phyloP scores from a whole-genome alignment of 2,329 filamentous ascomycete genomes.

The Cladophialophora bantiana region DNA sequence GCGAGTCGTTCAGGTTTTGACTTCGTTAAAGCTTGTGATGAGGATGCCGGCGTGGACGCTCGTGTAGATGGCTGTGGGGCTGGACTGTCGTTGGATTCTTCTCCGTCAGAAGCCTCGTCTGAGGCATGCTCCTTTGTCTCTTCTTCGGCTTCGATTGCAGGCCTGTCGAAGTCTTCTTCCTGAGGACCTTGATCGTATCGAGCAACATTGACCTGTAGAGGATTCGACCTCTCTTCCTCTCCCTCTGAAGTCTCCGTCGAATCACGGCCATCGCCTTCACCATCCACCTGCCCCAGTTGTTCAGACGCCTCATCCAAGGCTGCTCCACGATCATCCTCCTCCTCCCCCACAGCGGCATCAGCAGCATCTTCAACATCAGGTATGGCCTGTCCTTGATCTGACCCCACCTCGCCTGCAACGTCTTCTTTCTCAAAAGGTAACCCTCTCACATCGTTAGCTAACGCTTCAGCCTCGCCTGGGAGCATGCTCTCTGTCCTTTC shows the following conservation, averaged over 20 bases:
- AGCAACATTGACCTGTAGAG: conserved; percentile 21
- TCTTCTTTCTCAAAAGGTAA: conserved; percentile 39
- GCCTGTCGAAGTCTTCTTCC: conserved; percentile 35
- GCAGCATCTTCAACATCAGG: conserved; percentile 42
- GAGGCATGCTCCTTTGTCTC: conserved; percentile 13
- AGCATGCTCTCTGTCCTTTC: conserved; percentile 44
- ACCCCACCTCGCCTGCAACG: conserved; percentile 43
- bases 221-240: conserved; percentile 41
- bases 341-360: conserved; percentile 43
- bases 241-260: conserved; percentile 38
- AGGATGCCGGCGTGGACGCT: conserved; percentile 34
- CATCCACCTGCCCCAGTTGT: conserved; percentile 46
- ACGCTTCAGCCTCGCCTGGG: conserved; percentile 39
- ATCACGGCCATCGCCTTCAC: conserved; percentile 33
- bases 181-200: conserved; percentile 42
- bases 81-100: conserved; percentile 16
- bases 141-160: conserved; percentile 32
- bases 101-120: conserved; percentile 1
- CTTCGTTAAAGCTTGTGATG: conserved; percentile 34
- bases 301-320: conserved; percentile 42
- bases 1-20: conserved; percentile 31
- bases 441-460: conserved; percentile 35
- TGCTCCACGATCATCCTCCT: conserved; percentile 50
- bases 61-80: conserved; percentile 27
- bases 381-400: conserved; percentile 40